Evolutionary conservation across 139 green algal genomes (phyloP), one percentile per base, ranked within the genome.

Genomic region (Volvox reticuliferus): DNA sequence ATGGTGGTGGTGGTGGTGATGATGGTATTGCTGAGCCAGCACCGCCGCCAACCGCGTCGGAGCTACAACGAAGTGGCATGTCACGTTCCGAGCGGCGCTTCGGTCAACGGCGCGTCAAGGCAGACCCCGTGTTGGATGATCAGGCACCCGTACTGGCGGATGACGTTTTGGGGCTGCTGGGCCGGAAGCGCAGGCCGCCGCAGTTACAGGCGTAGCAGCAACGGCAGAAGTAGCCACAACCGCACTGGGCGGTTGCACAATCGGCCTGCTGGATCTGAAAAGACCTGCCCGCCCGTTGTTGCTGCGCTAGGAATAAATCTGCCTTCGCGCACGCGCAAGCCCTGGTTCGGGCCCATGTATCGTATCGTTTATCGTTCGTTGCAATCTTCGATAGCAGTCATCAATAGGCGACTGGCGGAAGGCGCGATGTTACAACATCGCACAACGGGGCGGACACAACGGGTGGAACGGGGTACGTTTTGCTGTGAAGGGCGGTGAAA

Each of bases 101-200:
- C 86, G 92, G 88, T 0, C 96, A 98, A 93, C 92, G 92, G 13
- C 79, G 88, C 62, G 83, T 91, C 20, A 97, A 97, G 86, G 75
- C 93, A 24, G 96, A 98, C 76, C 93, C 95, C 2, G 92, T 94
- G 62, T 91, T 82, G 3, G 91, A 93, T 37, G 89, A 87, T 1
- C 75, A 79, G 22, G 89, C 92, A 30, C 79, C 91, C 1, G 80
- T 82, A 36, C 78, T 97, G 44, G 91, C 94, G 17, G 44, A 91
- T 0, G 91, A 94, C n/a, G 65, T 97, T 73, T 92, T 97, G 65
- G 67, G 88, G n/a, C 55, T 97, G 76, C 92, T 97, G 19, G 85
- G 78, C 16, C 35, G 79, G 19, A 89, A 82, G 73, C 61, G 33
- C 26, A 68, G 63, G 36, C 37, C 21, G 37, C 36, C 32, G 78